A percentile compares a stretch with the other conserved stretches of the same genome.
Evolutionary conservation across 2,329 filamentous ascomycete genomes (phyloP).

Genomic region (Botrytis fragariae): DNA sequence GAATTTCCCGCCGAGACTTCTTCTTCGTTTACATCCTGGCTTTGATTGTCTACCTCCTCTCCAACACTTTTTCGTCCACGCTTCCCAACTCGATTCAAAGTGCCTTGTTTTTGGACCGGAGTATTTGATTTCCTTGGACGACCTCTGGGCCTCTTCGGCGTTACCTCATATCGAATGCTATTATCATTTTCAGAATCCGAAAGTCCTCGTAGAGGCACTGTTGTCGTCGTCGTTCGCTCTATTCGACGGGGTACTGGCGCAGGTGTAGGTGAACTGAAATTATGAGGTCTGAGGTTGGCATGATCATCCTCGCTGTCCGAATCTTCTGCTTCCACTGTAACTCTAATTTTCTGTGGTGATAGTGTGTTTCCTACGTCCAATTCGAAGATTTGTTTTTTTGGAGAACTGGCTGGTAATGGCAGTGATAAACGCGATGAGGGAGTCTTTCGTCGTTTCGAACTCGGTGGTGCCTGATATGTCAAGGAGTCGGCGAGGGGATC

Average conservation of each 20-base stretch:
- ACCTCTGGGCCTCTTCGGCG: slow-evolving; percentile 43
- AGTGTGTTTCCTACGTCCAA: slow-evolving; percentile 38
- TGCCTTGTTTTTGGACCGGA: slow-evolving; percentile 36
- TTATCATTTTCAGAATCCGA: slow-evolving; percentile 36
- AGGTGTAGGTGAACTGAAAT: slow-evolving; percentile 28
- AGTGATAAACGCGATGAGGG: slow-evolving; percentile 30
- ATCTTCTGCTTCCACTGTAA: slow-evolving; percentile 39
- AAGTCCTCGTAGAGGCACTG: slow-evolving; percentile 37
- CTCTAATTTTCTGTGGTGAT: slow-evolving; percentile 39
- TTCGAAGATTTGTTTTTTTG: slow-evolving; percentile 39
- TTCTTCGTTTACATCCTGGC: slow-evolving; percentile 30
- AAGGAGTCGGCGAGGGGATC: slow-evolving; percentile 39
- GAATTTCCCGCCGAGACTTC: slow-evolving; percentile 30
- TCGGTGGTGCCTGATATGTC: slow-evolving; percentile 33
- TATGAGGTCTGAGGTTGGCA: slow-evolving; percentile 22
- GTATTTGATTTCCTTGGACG: slow-evolving; percentile 45
- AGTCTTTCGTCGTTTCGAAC: slow-evolving; percentile 33
- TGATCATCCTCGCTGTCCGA: slow-evolving; percentile 32
- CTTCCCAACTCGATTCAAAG: slow-evolving; percentile 29
- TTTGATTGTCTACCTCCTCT: slow-evolving; percentile 32
- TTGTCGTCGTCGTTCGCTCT: slow-evolving; percentile 37
- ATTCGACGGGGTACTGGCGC: slow-evolving; percentile 26
- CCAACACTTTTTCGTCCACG: slow-evolving; percentile 33
- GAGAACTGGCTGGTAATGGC: slow-evolving; percentile 34
- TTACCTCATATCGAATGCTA: slow-evolving; percentile 32